These are phyloP conservation scores for Coffea canephora DNA, from an alignment of 257 asterid species.

Conservation along the genomic window DNA sequence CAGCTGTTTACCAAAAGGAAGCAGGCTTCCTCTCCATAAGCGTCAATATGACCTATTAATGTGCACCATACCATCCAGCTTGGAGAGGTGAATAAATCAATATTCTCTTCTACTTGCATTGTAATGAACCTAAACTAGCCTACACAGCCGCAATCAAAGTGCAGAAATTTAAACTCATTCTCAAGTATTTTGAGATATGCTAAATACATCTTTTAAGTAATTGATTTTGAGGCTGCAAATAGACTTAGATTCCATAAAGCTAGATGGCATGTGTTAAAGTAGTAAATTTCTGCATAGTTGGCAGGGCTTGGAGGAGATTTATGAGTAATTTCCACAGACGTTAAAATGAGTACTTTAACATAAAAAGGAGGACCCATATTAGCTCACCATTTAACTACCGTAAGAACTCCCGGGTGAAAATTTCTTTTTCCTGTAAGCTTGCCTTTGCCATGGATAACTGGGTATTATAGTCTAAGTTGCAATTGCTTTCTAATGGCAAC, in stretches of 20 bases:
- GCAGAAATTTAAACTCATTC: background rate
- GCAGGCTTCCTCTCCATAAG: background rate
- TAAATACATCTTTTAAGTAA: too few relatives aligned
- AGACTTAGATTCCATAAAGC: background rate
- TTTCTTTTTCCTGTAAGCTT: background rate
- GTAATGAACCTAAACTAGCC: background rate
- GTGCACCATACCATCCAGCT: background rate
- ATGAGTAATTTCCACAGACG: background rate
- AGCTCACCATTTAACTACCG: background rate
- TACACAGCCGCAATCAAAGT: background rate
- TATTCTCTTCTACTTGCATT: background rate
- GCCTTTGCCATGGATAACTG: background rate
- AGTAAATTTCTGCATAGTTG: background rate
- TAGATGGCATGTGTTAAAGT: background rate
- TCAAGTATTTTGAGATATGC: background rate
- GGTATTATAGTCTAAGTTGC: background rate
- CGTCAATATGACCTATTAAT: background rate
- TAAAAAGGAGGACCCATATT: background rate
- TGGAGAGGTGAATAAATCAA: background rate
- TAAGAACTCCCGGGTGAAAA: background rate
- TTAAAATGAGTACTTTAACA: background rate
- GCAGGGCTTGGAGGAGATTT: background rate
- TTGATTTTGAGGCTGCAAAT: too few relatives aligned
- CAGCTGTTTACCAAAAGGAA: background rate
- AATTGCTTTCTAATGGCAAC: background rate